Conservation (phyloP, 305 asterid species). For the Fraxinus ornus region DNA sequence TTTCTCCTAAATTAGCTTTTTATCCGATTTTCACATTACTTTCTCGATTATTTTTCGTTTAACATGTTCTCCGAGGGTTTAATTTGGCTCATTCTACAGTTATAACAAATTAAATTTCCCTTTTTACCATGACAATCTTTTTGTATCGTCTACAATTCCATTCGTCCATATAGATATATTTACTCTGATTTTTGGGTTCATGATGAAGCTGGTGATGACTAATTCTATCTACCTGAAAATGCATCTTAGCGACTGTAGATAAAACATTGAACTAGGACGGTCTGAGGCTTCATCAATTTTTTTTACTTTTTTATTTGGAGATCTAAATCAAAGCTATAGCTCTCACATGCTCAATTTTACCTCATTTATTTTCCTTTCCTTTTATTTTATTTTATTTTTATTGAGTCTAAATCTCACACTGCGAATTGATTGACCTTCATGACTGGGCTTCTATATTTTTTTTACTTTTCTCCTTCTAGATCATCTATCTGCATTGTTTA, state of each 20-base stretch:
- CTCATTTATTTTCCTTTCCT: neutral
- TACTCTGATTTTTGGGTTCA: neutral
- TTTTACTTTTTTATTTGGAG: neutral
- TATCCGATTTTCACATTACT: neutral
- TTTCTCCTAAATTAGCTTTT: neutral
- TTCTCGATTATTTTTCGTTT: neutral
- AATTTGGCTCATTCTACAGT: neutral
- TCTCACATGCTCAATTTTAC: neutral
- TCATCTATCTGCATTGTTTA: constrained; percentile 8
- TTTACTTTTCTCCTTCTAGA: neutral
- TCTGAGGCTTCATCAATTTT: constrained; percentile 45
- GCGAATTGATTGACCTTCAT: neutral
- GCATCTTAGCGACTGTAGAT: constrained; percentile 28
- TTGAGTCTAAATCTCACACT: neutral
- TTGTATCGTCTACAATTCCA: neutral
- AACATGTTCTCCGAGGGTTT: neutral
- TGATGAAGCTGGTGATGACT: constrained; percentile 47
- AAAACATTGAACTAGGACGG: constrained; percentile 61
- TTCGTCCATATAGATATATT: neutral
- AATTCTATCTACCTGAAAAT: constrained; percentile 29
- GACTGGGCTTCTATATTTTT: neutral
- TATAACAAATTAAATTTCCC: neutral
- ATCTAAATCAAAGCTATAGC: neutral
- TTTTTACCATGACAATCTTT: neutral
- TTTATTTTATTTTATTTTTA: neutral